Conservation (phyloP, 345 rosid genomes). For the Iberis pinnata region DNA sequence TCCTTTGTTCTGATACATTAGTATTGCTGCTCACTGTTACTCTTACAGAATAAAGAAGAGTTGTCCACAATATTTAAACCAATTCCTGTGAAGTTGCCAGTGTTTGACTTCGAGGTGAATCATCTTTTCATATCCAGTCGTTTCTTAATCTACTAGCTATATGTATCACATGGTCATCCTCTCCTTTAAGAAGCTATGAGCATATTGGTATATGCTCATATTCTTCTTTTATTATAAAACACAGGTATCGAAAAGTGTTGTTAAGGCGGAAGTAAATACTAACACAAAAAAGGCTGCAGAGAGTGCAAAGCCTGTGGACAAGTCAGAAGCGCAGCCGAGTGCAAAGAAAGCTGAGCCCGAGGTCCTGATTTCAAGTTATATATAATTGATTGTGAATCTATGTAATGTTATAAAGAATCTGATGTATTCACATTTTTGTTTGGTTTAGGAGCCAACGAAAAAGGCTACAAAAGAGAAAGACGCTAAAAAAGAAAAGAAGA, state of each 20-base stretch:
- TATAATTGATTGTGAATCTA: slow-evolving; percentile 6
- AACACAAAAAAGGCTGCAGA: slow-evolving; percentile 39
- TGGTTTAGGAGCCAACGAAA: slow-evolving; percentile 37
- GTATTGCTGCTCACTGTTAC: background rate
- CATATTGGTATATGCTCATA: slow-evolving; percentile 1
- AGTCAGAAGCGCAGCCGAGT: slow-evolving; percentile 35
- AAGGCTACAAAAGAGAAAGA: slow-evolving; percentile 46
- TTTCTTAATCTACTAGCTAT: background rate
- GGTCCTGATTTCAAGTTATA: slow-evolving; percentile 31
- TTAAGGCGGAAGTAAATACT: slow-evolving; percentile 42
- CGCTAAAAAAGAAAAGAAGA: slow-evolving; percentile 55
- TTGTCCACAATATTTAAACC: slow-evolving; percentile 44
- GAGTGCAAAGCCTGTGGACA: slow-evolving; percentile 37
- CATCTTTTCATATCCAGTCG: slow-evolving; percentile 8
- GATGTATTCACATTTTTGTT: background rate
- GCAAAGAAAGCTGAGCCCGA: slow-evolving; percentile 41
- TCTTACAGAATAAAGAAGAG: slow-evolving; percentile 49
- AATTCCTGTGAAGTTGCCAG: slow-evolving; percentile 46
- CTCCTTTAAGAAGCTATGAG: background rate
- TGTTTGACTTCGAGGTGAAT: slow-evolving; percentile 53
- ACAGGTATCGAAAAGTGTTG: slow-evolving; percentile 34
- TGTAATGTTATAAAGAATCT: background rate
- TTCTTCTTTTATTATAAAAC: slow-evolving; percentile 20
- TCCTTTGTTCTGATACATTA: background rate
- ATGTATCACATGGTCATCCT: background rate